Percentiles rank a stretch among this genome's conserved stretches.
phyloP scores from a whole-genome alignment of 768 basidiomycete genomes.

The Pholiota molesta region DNA sequence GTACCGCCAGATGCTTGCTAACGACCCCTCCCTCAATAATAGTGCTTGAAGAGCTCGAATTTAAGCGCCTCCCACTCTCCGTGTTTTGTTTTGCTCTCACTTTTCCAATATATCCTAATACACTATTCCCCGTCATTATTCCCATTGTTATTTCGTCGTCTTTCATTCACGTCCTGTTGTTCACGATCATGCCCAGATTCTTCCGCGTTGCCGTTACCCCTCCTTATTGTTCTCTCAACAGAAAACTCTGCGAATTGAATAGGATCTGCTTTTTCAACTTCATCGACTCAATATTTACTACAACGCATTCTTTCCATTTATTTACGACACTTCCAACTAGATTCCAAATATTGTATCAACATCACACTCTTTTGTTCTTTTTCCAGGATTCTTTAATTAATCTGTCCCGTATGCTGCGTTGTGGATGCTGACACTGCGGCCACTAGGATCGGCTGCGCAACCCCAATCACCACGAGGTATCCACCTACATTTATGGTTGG shows the following conservation, averaged over 20 bases:
- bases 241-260: slow-evolving; percentile 8
- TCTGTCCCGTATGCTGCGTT: slow-evolving; percentile 77
- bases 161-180: slow-evolving; percentile 22
- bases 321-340: slow-evolving; percentile 29
- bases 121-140: slow-evolving; percentile 26
- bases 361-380: slow-evolving; percentile 31
- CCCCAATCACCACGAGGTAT: slow-evolving; percentile 97
- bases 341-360: slow-evolving; percentile 31
- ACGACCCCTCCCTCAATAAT: slow-evolving; percentile 67
- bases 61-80: slow-evolving; percentile 18
- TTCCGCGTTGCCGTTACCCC: slow-evolving; percentile 21
- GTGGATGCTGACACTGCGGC: slow-evolving; percentile 94
- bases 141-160: slow-evolving; percentile 19
- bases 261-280: slow-evolving; percentile 14
- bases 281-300: slow-evolving; percentile 21
- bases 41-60: slow-evolving; percentile 31
- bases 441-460: slow-evolving; percentile 91
- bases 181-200: slow-evolving; percentile 24
- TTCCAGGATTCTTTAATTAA: slow-evolving; percentile 32
- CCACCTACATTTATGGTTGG: slow-evolving; percentile 56
- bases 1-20: slow-evolving; percentile 79
- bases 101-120: slow-evolving; percentile 29
- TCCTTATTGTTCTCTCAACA: slow-evolving; percentile 15
- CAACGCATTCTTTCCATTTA: slow-evolving; percentile 25
- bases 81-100: slow-evolving; percentile 17